These are phyloP conservation scores for Rhizopogon roseolus DNA, from an alignment of 768 basidiomycete species.

Conservation along the genomic window DNA sequence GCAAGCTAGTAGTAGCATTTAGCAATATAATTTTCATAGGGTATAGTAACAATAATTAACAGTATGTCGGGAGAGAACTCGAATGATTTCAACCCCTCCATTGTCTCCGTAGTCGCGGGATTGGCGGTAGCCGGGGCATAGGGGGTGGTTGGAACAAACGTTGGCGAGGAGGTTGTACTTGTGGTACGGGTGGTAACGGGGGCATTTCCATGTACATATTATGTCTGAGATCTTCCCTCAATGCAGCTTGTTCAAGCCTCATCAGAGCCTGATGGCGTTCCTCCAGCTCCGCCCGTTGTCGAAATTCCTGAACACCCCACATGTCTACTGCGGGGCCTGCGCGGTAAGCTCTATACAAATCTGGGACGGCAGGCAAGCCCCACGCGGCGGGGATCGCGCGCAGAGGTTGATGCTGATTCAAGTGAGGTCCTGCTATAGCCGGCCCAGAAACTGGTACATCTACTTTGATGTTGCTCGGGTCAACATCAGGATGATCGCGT, in stretches of 20 bases:
- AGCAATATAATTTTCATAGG: no score
- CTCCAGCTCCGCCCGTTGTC: neutral
- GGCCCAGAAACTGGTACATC: slow-evolving; percentile 50
- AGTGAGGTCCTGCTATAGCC: slow-evolving; percentile 1
- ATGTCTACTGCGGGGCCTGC: neutral
- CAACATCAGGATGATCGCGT: slow-evolving; percentile 55
- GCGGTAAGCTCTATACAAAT: neutral
- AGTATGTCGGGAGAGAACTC: neutral
- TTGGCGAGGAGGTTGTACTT: no score
- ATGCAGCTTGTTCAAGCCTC: no score
- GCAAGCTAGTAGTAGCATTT: no score
- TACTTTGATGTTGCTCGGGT: slow-evolving; percentile 55
- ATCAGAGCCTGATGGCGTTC: no score
- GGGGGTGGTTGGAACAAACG: no score
- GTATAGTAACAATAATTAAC: no score
- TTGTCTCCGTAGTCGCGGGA: neutral
- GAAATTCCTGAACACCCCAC: neutral
- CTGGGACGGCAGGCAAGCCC: neutral
- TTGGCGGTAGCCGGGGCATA: neutral
- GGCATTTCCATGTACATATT: neutral
- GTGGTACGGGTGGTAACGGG: no score
- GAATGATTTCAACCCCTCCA: neutral
- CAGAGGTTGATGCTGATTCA: neutral
- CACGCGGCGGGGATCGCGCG: neutral
- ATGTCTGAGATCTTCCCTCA: neutral